Percentiles rank a stretch among this genome's conserved stretches.
Evolutionary conservation across 176 grass and related monocot genomes (phyloP).

Genomic region (Triticum turgidum): DNA sequence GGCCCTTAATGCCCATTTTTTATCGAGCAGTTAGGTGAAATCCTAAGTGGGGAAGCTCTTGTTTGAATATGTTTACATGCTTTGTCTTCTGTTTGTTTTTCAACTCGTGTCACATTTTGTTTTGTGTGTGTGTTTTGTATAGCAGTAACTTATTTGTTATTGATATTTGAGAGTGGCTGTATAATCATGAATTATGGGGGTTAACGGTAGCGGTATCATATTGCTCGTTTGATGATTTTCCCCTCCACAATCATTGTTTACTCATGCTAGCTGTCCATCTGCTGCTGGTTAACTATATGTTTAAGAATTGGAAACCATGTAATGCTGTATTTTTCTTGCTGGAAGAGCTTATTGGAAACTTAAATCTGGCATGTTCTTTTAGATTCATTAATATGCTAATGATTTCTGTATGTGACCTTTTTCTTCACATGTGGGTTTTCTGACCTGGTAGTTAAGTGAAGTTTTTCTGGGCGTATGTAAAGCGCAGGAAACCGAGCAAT

Average conservation of each 20-base stretch:
- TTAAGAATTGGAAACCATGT: neutral
- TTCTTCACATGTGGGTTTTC: neutral
- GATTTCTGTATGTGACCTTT: neutral
- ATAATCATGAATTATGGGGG: neutral
- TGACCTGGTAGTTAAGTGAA: neutral
- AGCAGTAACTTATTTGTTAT: neutral
- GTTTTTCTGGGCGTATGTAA: neutral
- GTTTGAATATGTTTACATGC: neutral
- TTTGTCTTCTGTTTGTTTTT: too few relatives aligned
- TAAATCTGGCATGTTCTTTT: neutral
- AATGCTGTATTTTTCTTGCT: neutral
- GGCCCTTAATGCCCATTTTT: neutral
- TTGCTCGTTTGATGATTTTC: conserved; percentile 17
- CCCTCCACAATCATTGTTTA: neutral
- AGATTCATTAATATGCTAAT: neutral
- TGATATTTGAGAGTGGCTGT: neutral
- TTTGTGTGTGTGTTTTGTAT: neutral
- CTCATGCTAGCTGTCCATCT: neutral
- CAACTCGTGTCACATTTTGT: too few relatives aligned
- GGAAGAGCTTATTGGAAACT: neutral
- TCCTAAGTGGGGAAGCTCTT: conserved; percentile 4
- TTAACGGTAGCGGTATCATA: neutral
- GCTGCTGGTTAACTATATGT: neutral
- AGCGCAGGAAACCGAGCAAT: neutral
- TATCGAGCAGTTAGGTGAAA: neutral